These are phyloP conservation scores for Lactarius indigo DNA, from an alignment of 768 basidiomycete genomes.

Conservation along the genomic window DNA sequence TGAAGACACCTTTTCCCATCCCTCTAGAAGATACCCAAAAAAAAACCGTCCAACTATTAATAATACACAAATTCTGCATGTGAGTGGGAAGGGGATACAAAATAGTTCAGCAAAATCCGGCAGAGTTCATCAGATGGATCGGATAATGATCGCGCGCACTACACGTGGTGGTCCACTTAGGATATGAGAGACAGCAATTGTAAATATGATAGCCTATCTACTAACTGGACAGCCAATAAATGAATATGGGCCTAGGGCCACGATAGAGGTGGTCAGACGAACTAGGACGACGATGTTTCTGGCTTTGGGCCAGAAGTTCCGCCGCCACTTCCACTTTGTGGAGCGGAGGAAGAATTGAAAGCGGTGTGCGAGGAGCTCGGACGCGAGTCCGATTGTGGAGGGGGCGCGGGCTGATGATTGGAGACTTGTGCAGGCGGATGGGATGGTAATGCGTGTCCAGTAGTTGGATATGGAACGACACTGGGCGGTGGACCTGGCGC, in stretches of 20 bases:
- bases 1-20: neutral
- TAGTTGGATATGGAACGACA: conserved; percentile 41
- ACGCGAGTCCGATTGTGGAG: conserved; percentile 30
- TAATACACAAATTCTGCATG: conserved; percentile 20
- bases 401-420: conserved; percentile 32
- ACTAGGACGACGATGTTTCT: conserved; percentile 28
- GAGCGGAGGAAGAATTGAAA: conserved; percentile 44
- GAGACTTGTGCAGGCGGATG: conserved; percentile 37
- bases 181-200: conserved; percentile 4
- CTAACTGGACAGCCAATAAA: conserved; percentile 24
- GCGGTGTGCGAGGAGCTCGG: conserved; percentile 62
- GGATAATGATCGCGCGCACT: conserved; percentile 17
- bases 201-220: conserved; percentile 24
- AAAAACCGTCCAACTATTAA: conserved; percentile 14
- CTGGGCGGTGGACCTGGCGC: conserved; percentile 37
- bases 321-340: conserved; percentile 29
- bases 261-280: conserved; percentile 12
- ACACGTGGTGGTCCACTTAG: conserved; percentile 17
- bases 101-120: conserved; percentile 3
- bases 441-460: conserved; percentile 44
- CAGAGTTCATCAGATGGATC: conserved; percentile 14
- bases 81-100: conserved; percentile 16
- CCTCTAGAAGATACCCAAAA: neutral
- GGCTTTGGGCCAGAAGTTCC: conserved; percentile 23
- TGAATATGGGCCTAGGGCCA: conserved; percentile 13